A percentile compares a stretch with the other conserved stretches of the same genome.
phyloP scores from a whole-genome alignment of 2,329 filamentous ascomycete genomes.

The Colletotrichum sojae region DNA sequence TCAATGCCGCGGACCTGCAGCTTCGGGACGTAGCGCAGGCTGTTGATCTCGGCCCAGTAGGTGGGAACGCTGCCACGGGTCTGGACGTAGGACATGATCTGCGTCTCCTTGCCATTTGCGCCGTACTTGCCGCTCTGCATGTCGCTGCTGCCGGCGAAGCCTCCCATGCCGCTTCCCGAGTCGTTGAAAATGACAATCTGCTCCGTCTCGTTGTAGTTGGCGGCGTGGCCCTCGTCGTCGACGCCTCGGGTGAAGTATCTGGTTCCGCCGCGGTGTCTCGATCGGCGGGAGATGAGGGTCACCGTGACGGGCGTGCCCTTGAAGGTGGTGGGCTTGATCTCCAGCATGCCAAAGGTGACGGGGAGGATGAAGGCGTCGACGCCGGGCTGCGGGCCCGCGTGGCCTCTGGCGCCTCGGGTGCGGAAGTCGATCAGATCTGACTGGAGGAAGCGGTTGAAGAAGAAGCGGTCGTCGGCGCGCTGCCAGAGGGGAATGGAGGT shows the following conservation, averaged over 20 bases:
- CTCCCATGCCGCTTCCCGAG: slow-evolving; percentile 77
- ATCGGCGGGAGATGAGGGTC: slow-evolving; percentile 88
- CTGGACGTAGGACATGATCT: slow-evolving; percentile 95
- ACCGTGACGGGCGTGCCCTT: slow-evolving; percentile 89
- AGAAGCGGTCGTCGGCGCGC: slow-evolving; percentile 95
- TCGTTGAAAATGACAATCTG: slow-evolving; percentile 94
- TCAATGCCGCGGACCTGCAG: slow-evolving; percentile 90
- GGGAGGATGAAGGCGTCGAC: slow-evolving; percentile 95
- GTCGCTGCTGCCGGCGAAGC: slow-evolving; percentile 82
- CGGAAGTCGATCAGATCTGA: slow-evolving; percentile 93
- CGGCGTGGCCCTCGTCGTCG: slow-evolving; percentile 94
- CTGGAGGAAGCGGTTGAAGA: slow-evolving; percentile 97
- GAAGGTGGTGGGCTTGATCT: slow-evolving; percentile 88
- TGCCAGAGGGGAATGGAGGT: slow-evolving; percentile 85
- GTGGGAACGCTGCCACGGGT: slow-evolving; percentile 96
- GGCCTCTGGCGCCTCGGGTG: slow-evolving; percentile 71
- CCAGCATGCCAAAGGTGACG: slow-evolving; percentile 96
- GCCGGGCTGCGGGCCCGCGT: slow-evolving; percentile 78
- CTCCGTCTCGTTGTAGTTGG: slow-evolving; percentile 99
- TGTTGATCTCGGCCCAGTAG: slow-evolving; percentile 97
- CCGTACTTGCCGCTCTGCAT: slow-evolving; percentile 81
- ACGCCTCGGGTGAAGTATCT: slow-evolving; percentile 95
- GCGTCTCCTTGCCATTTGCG: slow-evolving; percentile 78
- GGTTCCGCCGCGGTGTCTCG: slow-evolving; percentile 89
- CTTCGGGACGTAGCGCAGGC: slow-evolving; percentile 90